Percentiles rank a stretch among this genome's conserved stretches.
Evolutionary conservation across 768 basidiomycete genomes (phyloP).

Genomic region (Hebeloma cylindrosporum): DNA sequence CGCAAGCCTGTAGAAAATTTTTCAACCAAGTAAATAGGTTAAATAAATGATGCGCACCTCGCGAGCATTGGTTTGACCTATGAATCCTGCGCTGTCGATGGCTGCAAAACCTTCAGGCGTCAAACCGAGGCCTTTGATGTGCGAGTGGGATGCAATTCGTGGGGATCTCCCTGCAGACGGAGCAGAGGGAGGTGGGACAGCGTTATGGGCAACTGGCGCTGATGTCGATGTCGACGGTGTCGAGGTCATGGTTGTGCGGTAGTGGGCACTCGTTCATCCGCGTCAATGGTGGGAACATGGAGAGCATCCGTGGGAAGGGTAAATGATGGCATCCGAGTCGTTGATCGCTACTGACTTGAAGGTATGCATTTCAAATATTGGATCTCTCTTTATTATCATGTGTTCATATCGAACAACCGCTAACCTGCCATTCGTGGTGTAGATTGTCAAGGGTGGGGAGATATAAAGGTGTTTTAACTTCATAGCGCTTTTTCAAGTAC

Average conservation of each 20-base stretch:
- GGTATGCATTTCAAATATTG: too few relatives aligned
- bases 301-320: too few relatives aligned
- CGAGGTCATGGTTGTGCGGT: constrained; percentile 35
- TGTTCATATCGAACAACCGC: too few relatives aligned
- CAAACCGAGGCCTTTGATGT: constrained; percentile 95
- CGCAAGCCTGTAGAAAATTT: constrained; percentile 88
- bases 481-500: too few relatives aligned
- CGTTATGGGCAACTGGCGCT: constrained; percentile 65
- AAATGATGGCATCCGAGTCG: too few relatives aligned
- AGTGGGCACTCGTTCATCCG: too few relatives aligned
- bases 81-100: constrained; percentile 77
- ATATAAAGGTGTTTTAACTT: too few relatives aligned
- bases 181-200: constrained; percentile 66
- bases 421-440: too few relatives aligned
- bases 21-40: not conserved
- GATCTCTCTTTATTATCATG: too few relatives aligned
- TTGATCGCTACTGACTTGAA: too few relatives aligned
- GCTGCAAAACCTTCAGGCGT: constrained; percentile 79
- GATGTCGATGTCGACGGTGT: constrained; percentile 46
- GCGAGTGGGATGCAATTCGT: constrained; percentile 88
- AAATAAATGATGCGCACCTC: constrained; percentile 55
- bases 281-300: too few relatives aligned
- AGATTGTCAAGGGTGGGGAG: too few relatives aligned
- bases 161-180: constrained; percentile 65
- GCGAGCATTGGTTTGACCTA: constrained; percentile 89